Evolutionary conservation across 208 protist genomes (phyloP).

Genomic region (Acanthamoeba sp.): DNA sequence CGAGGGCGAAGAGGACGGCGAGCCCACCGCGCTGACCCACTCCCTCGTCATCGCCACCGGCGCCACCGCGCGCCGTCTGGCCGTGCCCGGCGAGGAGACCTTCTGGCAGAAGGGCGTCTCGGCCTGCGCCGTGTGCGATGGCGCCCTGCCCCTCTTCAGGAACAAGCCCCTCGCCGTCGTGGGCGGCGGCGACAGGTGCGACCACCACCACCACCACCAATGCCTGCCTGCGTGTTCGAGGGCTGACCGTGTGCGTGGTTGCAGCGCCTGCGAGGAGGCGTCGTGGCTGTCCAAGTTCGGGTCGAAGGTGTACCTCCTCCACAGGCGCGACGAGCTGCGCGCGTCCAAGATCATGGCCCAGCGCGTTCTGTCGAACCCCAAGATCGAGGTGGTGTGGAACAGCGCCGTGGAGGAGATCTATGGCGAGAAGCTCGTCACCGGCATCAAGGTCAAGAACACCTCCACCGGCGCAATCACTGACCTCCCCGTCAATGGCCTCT

Average conservation of each 20-base stretch:
- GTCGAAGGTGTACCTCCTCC: constrained; percentile 89
- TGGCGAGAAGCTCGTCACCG: constrained; percentile 76
- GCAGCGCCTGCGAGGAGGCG: constrained; percentile 45
- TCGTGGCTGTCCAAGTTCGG: constrained; percentile 54
- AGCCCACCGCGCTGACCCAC: constrained; percentile 74
- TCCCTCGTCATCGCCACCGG: constrained; percentile 91
- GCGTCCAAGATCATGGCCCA: constrained; percentile 91
- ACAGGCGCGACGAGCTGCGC: constrained; percentile 89
- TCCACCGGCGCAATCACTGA: constrained; percentile 48
- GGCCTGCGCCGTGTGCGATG: constrained; percentile 92
- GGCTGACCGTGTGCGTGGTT: neutral
- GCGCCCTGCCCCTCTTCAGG: constrained; percentile 88
- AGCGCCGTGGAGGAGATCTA: constrained; percentile 78
- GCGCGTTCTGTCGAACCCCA: constrained; percentile 83
- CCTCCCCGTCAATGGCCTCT: constrained; percentile 86
- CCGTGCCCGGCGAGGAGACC: constrained; percentile 76
- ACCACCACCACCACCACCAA: neutral
- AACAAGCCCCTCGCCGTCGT: constrained; percentile 87
- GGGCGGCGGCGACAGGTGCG: constrained; percentile 45
- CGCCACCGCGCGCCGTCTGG: constrained; percentile 85
- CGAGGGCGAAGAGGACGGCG: constrained; percentile 70
- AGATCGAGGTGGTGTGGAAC: constrained; percentile 88
- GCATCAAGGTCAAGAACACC: constrained; percentile 74
- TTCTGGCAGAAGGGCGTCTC: constrained; percentile 89
- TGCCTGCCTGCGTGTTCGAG: neutral